phyloP scores from a whole-genome alignment of 768 basidiomycete genomes.

The button mushroom (Agaricus bisporus) region DNA sequence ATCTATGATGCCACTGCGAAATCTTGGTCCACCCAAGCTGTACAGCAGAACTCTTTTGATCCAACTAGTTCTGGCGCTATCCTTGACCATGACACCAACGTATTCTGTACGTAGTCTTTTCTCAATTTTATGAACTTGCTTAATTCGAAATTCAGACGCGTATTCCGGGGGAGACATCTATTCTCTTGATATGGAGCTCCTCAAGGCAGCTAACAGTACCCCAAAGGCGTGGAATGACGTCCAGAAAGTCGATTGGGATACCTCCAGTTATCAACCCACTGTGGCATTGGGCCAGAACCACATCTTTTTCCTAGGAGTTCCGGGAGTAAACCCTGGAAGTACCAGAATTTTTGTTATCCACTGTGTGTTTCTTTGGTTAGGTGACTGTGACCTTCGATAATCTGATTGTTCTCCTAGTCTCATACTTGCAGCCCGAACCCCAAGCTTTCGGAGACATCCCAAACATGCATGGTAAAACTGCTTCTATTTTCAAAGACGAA shows the following conservation, averaged over 20 bases:
- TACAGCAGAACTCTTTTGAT: conserved; percentile 51
- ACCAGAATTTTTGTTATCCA: conserved; percentile 73
- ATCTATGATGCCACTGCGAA: conserved; percentile 72
- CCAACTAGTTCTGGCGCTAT: conserved; percentile 61
- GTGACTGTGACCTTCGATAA: neutral
- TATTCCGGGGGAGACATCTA: conserved; percentile 60
- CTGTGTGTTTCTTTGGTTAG: conserved; percentile 33
- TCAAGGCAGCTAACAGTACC: conserved; percentile 54
- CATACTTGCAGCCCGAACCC: conserved; percentile 60
- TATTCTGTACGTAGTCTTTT: conserved; percentile 55
- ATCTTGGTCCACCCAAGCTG: conserved; percentile 74
- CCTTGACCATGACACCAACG: conserved; percentile 92
- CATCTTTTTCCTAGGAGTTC: conserved; percentile 63
- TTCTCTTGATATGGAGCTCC: conserved; percentile 60
- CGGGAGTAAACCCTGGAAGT: conserved; percentile 47
- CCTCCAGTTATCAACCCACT: conserved; percentile 45
- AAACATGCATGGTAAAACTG: conserved; percentile 56
- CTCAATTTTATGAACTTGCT: neutral
- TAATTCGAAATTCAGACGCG: conserved; percentile 42
- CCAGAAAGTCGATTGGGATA: conserved; percentile 33
- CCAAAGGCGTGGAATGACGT: conserved; percentile 62
- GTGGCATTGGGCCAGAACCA: conserved; percentile 74
- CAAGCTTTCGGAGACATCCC: conserved; percentile 70
- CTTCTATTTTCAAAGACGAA: conserved; percentile 58
- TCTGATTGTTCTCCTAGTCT: conserved; percentile 29